These are phyloP conservation scores for Candida dajiaensis DNA, from an alignment of 805 yeast species.

Conservation along the genomic window DNA sequence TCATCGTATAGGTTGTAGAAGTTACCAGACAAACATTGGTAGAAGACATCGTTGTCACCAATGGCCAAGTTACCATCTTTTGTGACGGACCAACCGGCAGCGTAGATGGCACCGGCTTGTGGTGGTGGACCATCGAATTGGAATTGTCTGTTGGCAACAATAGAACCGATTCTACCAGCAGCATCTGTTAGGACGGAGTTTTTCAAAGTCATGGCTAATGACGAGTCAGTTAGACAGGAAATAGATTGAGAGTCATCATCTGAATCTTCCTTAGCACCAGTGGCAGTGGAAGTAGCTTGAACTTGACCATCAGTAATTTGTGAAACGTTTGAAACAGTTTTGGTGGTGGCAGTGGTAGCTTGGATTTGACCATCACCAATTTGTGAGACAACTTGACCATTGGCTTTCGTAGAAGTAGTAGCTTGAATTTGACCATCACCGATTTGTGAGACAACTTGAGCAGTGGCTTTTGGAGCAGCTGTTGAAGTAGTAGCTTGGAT, in stretches of 20 bases:
- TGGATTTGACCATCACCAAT: conserved; percentile 21
- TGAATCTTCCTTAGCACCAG: conserved; percentile 14
- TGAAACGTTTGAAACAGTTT: conserved; percentile 24
- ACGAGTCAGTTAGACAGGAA: conserved; percentile 41
- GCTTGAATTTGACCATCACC: conserved; percentile 28
- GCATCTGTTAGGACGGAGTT: conserved; percentile 49
- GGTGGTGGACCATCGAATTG: conserved; percentile 87
- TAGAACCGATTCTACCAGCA: conserved; percentile 66
- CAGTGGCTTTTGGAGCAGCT: conserved; percentile 17
- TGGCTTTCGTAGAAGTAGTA: conserved; percentile 13
- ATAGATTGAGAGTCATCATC: conserved; percentile 21
- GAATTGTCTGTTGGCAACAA: conserved; percentile 80
- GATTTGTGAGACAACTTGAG: conserved; percentile 22
- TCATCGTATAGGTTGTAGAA: conserved; percentile 77
- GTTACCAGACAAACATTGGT: conserved; percentile 69
- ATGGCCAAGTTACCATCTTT: conserved; percentile 57
- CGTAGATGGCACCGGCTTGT: conserved; percentile 70
- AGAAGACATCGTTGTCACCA: conserved; percentile 56
- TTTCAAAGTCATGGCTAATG: conserved; percentile 51
- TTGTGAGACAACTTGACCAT: conserved; percentile 21
- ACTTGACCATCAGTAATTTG: conserved; percentile 19
- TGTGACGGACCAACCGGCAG: conserved; percentile 58
- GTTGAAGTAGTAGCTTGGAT: conserved; percentile 19
- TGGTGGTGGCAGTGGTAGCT: conserved; percentile 19
- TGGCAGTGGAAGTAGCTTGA: conserved; percentile 20